phyloP scores from a whole-genome alignment of 495 filamentous ascomycete genomes.

The Astrothelium macrocarpum region DNA sequence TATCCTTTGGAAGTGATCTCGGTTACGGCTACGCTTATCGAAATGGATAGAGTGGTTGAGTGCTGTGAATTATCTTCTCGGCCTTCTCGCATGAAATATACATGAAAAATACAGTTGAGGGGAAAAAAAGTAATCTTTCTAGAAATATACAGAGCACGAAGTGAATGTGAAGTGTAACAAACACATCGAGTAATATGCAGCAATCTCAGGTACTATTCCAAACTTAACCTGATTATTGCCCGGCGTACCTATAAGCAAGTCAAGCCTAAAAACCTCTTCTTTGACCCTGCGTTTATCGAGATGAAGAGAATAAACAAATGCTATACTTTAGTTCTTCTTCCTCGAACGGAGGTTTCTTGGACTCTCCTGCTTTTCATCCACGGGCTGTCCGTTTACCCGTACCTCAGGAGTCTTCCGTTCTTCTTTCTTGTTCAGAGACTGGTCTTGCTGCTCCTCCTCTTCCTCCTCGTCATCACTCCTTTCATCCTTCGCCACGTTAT shows the following conservation, averaged over 20 bases:
- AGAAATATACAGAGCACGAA: neutral
- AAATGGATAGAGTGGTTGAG: no score
- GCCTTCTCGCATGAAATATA: no score
- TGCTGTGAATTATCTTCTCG: neutral
- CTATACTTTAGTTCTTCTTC: neutral
- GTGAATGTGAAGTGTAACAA: slow-evolving; percentile 3
- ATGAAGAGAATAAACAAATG: neutral
- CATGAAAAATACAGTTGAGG: neutral
- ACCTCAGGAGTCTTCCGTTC: slow-evolving; percentile 5
- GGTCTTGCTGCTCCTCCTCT: slow-evolving; percentile 21
- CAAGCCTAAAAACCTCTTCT: neutral
- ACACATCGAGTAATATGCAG: no score
- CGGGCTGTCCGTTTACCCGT: slow-evolving; percentile 13
- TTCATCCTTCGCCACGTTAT: slow-evolving; percentile 25
- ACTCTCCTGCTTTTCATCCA: slow-evolving; percentile 5
- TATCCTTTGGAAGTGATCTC: no score
- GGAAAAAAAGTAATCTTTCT: neutral
- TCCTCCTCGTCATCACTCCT: slow-evolving; percentile 32
- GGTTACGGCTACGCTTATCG: no score
- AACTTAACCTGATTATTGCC: neutral
- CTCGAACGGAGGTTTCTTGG: neutral
- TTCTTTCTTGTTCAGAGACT: neutral
- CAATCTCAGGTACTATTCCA: neutral
- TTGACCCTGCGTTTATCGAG: neutral
- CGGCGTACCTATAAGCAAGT: neutral